phyloP scores from a whole-genome alignment of 768 basidiomycete genomes.

The Podaxis sp. region DNA sequence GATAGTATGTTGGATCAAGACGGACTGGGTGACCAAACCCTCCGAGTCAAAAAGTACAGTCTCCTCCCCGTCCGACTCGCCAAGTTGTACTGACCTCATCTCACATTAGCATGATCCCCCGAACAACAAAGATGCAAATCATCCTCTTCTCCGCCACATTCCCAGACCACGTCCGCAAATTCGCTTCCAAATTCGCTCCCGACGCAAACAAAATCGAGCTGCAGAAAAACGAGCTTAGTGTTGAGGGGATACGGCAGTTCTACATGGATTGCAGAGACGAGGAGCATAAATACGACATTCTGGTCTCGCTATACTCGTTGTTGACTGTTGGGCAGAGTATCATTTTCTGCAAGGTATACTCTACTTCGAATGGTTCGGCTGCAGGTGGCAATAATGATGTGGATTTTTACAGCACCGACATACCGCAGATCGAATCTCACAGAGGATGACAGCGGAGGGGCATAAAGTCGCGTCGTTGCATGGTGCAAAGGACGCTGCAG shows the following conservation, averaged over 20 bases:
- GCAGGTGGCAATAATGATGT: neutral
- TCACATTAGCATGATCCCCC: slow-evolving; percentile 52
- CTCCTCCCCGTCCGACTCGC: neutral
- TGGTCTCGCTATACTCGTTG: slow-evolving; percentile 84
- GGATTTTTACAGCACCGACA: slow-evolving; percentile 61
- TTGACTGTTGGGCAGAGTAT: slow-evolving; percentile 97
- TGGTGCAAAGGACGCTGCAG: slow-evolving; percentile 84
- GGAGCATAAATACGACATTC: slow-evolving; percentile 92
- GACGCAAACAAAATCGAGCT: slow-evolving; percentile 95
- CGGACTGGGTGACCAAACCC: slow-evolving; percentile 88
- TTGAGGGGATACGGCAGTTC: slow-evolving; percentile 94
- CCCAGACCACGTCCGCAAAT: slow-evolving; percentile 88
- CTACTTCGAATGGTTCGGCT: neutral
- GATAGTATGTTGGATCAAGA: slow-evolving; percentile 99
- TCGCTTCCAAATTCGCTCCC: slow-evolving; percentile 91
- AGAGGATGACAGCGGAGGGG: slow-evolving; percentile 87
- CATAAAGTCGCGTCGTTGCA: slow-evolving; percentile 97
- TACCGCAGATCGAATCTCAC: slow-evolving; percentile 89
- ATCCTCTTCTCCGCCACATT: slow-evolving; percentile 99
- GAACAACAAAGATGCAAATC: slow-evolving; percentile 59
- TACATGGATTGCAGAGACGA: slow-evolving; percentile 93
- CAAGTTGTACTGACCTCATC: neutral
- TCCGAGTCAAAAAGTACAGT: slow-evolving; percentile 88
- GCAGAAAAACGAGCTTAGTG: slow-evolving; percentile 88
- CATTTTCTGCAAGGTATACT: slow-evolving; percentile 88